phyloP scores from a whole-genome alignment of 83 land plant genomes.

The Picea mariana region DNA sequence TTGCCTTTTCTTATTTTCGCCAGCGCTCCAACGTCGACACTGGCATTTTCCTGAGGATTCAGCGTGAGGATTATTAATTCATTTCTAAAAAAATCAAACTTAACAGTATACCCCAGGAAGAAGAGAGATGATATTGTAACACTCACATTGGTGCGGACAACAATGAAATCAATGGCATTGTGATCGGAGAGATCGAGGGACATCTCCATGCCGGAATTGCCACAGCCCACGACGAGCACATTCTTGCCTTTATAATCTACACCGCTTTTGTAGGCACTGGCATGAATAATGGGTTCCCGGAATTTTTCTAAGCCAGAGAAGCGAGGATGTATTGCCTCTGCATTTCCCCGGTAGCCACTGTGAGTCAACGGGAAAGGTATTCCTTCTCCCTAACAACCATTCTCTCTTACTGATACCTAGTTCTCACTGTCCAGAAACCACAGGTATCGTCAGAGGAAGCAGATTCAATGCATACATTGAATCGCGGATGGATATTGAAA shows the following conservation, averaged over 20 bases:
- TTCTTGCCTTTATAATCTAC: neutral
- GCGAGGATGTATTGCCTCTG: conserved; percentile 23
- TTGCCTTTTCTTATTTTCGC: conserved; percentile 46
- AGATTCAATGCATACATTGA: conserved; percentile 31
- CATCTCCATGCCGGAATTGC: conserved; percentile 3
- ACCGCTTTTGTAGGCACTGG: conserved; percentile 22
- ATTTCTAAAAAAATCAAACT: too few species aligned
- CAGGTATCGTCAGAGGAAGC: conserved; percentile 35
- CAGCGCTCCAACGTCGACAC: conserved; percentile 68
- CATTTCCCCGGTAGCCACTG: conserved; percentile 52
- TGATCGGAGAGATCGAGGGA: neutral
- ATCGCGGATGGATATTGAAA: conserved; percentile 22
- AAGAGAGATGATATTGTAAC: too few species aligned
- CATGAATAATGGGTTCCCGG: conserved; percentile 24
- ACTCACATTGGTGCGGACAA: neutral
- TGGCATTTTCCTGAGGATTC: conserved; percentile 60
- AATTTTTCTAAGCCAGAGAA: conserved; percentile 29
- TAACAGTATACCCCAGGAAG: too few species aligned
- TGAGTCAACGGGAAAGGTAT: conserved; percentile 27
- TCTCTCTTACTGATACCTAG: neutral
- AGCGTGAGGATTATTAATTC: too few species aligned
- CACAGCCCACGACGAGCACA: neutral
- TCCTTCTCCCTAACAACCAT: neutral
- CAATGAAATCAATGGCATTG: neutral
- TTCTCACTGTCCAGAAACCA: conserved; percentile 17